These are phyloP conservation scores for Santalum album DNA, from an alignment of 164 flowering plant genomes.

Conservation along the genomic window DNA sequence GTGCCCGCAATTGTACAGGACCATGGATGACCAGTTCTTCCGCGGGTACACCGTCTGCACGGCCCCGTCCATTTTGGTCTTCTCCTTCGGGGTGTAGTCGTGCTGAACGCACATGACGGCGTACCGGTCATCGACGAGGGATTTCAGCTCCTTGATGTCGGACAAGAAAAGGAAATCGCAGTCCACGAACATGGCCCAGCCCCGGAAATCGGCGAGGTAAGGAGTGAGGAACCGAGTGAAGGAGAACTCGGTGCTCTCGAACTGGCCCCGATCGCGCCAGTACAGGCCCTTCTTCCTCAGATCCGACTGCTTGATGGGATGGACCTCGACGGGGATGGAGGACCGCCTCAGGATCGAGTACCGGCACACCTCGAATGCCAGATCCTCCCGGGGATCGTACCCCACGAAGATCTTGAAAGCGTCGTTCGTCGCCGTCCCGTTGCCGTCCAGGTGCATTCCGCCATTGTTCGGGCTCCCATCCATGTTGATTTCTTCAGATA, in stretches of 20 bases:
- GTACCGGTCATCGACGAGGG: conserved; percentile 60
- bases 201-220: conserved; percentile 51
- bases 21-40: conserved; percentile 98
- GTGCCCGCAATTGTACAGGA: conserved; percentile 82
- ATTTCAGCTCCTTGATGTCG: conserved; percentile 68
- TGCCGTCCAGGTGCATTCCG: no score
- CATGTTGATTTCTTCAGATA: no score
- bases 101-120: conserved; percentile 97
- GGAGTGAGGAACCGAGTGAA: conserved; percentile 81
- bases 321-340: conserved; percentile 69
- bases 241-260: conserved; percentile 95
- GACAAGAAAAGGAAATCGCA: conserved; percentile 81
- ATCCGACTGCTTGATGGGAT: conserved; percentile 68
- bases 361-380: conserved; percentile 76
- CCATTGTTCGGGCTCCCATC: no score
- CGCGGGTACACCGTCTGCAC: conserved; percentile 86
- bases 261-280: conserved; percentile 67
- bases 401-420: conserved; percentile 81
- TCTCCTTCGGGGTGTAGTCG: conserved; percentile 86
- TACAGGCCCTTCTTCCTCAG: conserved; percentile 54
- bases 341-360: conserved; percentile 62
- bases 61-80: conserved; percentile 88
- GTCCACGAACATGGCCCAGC: conserved; percentile 96
- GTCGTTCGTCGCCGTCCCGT: no score
- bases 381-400: conserved; percentile 81